phyloP scores from a whole-genome alignment of 2,329 filamentous ascomycete species.

The Pyricularia grisea region DNA sequence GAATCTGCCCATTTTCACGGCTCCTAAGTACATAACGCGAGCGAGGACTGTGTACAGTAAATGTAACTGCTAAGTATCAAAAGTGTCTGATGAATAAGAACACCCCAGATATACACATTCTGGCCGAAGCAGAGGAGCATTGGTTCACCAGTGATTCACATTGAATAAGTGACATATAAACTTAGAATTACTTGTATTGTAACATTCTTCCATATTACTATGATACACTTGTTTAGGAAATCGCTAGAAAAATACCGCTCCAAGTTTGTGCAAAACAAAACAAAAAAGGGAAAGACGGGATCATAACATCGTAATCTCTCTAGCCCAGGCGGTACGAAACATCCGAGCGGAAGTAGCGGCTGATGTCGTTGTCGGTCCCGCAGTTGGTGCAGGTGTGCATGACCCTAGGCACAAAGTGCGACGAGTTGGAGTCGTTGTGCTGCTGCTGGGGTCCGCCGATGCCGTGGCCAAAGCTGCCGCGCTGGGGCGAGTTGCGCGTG shows the following conservation, averaged over 20 bases:
- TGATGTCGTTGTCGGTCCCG: slow-evolving; percentile 3
- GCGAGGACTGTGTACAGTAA: no score
- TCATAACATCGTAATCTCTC: neutral
- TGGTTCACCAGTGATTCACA: no score
- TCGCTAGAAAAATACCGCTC: neutral
- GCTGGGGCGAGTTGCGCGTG: neutral
- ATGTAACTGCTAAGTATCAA: no score
- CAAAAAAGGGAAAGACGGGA: neutral
- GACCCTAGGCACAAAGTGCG: slow-evolving; percentile 1
- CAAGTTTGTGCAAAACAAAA: neutral
- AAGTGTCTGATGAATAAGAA: no score
- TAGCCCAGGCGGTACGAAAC: slow-evolving; percentile 2
- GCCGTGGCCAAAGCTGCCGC: neutral
- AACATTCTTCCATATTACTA: neutral
- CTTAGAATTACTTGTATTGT: neutral
- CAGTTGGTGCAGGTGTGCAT: slow-evolving; percentile 3
- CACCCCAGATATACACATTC: no score
- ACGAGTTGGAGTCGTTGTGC: neutral
- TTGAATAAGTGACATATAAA: no score
- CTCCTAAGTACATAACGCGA: no score
- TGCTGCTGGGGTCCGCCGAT: neutral
- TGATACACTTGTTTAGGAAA: neutral
- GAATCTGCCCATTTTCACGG: no score
- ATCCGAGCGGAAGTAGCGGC: slow-evolving; percentile 2
- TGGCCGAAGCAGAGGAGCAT: no score